Evolutionary conservation across 2,329 filamentous ascomycete genomes (phyloP), one percentile per base, ranked within the genome.

Genomic region (Xylariaceae sp.): DNA sequence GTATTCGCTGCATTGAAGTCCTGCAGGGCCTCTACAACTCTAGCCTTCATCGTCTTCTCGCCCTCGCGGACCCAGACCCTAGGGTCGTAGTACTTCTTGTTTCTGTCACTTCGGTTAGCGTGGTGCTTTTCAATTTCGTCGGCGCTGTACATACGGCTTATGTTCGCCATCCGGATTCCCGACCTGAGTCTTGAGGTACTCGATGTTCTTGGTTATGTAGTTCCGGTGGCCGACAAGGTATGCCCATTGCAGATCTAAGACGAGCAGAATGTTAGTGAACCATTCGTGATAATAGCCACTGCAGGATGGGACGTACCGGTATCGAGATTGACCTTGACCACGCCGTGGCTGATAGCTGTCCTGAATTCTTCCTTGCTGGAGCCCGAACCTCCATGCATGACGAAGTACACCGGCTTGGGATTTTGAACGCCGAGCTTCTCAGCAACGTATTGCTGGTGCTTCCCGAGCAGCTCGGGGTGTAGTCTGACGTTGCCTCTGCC

Each of bases 311-410:
- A 37, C 32, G 3, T 37, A 37, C 32, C 32, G 32, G 95, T 99
- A 80, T 99, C 95, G 70, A 99, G 83, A 83, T 99, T 99, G 80
- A 99, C 95, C 89, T 99, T 99, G 81, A 97, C 89, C 68, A 99
- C 93, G 83, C 95, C 95, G 78, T 93, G 89, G 74, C 81, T 80
- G 77, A 97, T 97, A 73, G 93, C 93, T 69, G 91, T 86, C 63
- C 81, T 83, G 85, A 90, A 99, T 81, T 99, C 95, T 68, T 91
- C 78, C 83, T 96, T 96, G 75, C 84, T 83, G 65, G 90, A 96
- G 67, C 95, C 95, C 63, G 91, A 96, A 70, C 95, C 95, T 72
- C 95, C 95, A 85, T 99, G 95, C 89, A 99, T 99, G 76, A 99
- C 95, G 72, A 99, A 91, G 87, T 93, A 98, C 73, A 98, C 90